Conservation (phyloP, 352 stramenopile genomes). For the Phytophthora pinifolia region DNA sequence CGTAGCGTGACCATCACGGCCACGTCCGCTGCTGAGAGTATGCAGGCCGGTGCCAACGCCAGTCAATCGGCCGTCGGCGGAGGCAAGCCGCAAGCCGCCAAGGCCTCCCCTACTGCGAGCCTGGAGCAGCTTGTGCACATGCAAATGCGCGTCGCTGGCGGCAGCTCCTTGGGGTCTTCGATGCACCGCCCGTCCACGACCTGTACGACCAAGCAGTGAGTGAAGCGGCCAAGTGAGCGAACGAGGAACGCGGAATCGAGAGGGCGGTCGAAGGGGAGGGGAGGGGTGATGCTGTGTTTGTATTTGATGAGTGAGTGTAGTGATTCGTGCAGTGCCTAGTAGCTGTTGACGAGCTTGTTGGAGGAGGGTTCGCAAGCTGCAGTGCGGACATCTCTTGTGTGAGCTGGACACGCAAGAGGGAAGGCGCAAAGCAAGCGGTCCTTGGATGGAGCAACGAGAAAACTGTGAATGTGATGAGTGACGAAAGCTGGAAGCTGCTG, state of each 20-base stretch:
- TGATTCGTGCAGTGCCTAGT: slow-evolving; percentile 39
- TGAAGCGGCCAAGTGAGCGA: slow-evolving; percentile 17
- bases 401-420: slow-evolving; percentile 13
- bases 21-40: slow-evolving; percentile 41
- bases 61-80: slow-evolving; percentile 19
- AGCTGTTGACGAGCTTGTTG: slow-evolving; percentile 46
- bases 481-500: slow-evolving; percentile 28
- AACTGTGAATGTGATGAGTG: slow-evolving; percentile 38
- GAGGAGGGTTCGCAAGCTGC: slow-evolving; percentile 19
- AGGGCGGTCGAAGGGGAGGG: background rate
- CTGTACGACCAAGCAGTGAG: slow-evolving; percentile 31
- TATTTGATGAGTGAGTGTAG: slow-evolving; percentile 34
- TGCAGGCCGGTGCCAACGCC: slow-evolving; percentile 22
- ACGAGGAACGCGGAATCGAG: slow-evolving; percentile 19
- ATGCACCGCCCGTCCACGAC: slow-evolving; percentile 61
- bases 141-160: slow-evolving; percentile 74
- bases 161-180: slow-evolving; percentile 34
- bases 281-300: slow-evolving; percentile 23
- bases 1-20: slow-evolving; percentile 80
- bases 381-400: slow-evolving; percentile 15
- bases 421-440: slow-evolving; percentile 13
- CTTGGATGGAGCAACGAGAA: slow-evolving; percentile 27
- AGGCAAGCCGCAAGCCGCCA: slow-evolving; percentile 23
- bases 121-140: slow-evolving; percentile 86
- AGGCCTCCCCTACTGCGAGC: slow-evolving; percentile 66